phyloP scores from a whole-genome alignment of 2,329 filamentous ascomycete genomes.

The Pyrenophora tritici-repentis region DNA sequence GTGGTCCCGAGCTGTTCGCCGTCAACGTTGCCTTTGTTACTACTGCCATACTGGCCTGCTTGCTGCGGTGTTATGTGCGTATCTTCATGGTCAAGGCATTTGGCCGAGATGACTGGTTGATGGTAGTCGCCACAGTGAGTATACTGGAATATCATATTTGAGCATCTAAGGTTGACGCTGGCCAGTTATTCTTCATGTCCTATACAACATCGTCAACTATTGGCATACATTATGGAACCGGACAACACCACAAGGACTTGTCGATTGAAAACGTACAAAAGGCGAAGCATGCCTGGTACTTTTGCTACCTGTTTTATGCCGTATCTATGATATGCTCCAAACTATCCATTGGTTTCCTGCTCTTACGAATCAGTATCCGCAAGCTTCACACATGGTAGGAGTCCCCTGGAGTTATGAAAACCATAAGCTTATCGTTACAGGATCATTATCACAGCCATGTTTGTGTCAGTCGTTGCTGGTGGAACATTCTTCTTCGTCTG shows the following conservation, averaged over 20 bases:
- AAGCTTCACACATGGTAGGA: slow-evolving; percentile 33
- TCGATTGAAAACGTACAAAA: slow-evolving; percentile 22
- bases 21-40: slow-evolving; percentile 37
- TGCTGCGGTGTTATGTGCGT: slow-evolving; percentile 38
- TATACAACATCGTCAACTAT: slow-evolving; percentile 34
- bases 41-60: slow-evolving; percentile 31
- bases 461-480: slow-evolving; percentile 44
- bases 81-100: slow-evolving; percentile 43
- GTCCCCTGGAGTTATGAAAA: too few relatives aligned
- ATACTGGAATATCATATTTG: neutral
- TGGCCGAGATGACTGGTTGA: slow-evolving; percentile 44
- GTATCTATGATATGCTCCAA: slow-evolving; percentile 41
- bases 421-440: neutral
- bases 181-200: slow-evolving; percentile 29
- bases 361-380: slow-evolving; percentile 39
- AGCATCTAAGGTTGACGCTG: slow-evolving; percentile 2
- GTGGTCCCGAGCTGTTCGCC: slow-evolving; percentile 40
- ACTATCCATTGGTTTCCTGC: slow-evolving; percentile 40
- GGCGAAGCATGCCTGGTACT: slow-evolving; percentile 40
- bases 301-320: slow-evolving; percentile 43
- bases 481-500: slow-evolving; percentile 53
- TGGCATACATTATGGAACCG: slow-evolving; percentile 39
- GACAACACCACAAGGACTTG: slow-evolving; percentile 35
- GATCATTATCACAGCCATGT: slow-evolving; percentile 49
- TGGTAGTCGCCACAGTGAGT: slow-evolving; percentile 40